Evolutionary conservation across 83 land plant species (phyloP).

Genomic region (Thuja plicata): DNA sequence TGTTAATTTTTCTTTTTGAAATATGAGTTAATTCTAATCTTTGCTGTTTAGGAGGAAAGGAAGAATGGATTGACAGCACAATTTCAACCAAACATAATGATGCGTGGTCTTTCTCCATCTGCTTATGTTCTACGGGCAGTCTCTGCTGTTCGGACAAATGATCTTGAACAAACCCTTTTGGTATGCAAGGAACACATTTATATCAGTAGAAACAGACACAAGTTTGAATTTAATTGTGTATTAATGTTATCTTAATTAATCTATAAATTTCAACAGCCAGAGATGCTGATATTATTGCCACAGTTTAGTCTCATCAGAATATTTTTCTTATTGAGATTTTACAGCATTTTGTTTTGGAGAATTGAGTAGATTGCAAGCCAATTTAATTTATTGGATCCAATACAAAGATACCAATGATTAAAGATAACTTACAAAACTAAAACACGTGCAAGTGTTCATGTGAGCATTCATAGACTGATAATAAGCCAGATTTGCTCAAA

Average conservation of each 20-base stretch:
- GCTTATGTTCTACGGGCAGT: conserved; percentile 84
- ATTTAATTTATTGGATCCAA: not conserved
- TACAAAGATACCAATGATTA: not conserved
- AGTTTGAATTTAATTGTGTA: not conserved
- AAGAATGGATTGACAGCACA: conserved; percentile 35
- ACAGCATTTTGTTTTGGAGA: not conserved
- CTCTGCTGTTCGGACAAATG: conserved; percentile 83
- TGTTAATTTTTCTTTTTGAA: not conserved
- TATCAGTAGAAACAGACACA: not conserved
- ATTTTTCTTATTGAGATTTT: not conserved
- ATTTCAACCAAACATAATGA: conserved; percentile 74
- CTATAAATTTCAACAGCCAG: not conserved
- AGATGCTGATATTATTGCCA: not conserved
- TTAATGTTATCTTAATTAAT: not conserved
- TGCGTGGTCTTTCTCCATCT: conserved; percentile 89
- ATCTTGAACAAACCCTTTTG: conserved; percentile 92
- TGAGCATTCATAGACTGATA: not conserved
- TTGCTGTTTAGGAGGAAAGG: conserved; percentile 48
- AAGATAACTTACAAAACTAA: not conserved
- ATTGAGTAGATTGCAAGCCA: not conserved
- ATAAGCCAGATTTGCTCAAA: not conserved
- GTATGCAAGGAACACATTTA: conserved; percentile 36
- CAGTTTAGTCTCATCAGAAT: too few relatives aligned
- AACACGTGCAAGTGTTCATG: not conserved
- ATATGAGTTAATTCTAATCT: not conserved